These are phyloP conservation scores for Ailanthus altissimus DNA, from an alignment of 345 rosid genomes.

Conservation along the genomic window DNA sequence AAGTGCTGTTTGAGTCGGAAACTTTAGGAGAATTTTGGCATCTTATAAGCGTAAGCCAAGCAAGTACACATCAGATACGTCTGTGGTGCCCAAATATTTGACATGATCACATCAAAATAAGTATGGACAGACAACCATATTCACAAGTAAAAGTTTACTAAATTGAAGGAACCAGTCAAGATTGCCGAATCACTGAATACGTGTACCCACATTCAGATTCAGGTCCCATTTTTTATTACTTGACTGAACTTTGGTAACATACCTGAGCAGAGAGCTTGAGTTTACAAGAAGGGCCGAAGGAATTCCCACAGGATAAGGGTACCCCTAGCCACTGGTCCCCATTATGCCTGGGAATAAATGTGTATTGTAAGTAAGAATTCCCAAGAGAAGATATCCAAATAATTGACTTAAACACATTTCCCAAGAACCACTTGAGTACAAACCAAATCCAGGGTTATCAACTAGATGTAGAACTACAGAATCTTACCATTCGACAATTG, in stretches of 20 bases:
- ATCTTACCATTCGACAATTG: background rate
- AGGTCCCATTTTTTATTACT: background rate
- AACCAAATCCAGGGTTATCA: background rate
- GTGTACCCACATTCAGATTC: background rate
- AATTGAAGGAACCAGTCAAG: background rate
- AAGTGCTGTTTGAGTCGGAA: slow-evolving; percentile 13
- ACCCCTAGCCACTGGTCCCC: background rate
- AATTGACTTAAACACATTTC: background rate
- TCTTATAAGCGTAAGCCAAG: background rate
- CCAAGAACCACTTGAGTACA: background rate
- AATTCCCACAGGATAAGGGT: background rate
- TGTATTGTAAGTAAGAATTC: background rate
- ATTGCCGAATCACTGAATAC: background rate
- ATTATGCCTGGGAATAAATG: background rate
- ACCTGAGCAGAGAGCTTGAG: background rate
- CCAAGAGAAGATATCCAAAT: background rate
- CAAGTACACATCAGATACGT: background rate
- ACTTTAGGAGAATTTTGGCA: background rate
- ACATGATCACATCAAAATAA: background rate
- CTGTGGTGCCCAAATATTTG: background rate
- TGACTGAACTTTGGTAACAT: background rate
- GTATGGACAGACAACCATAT: background rate
- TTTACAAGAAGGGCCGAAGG: background rate
- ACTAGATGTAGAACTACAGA: background rate
- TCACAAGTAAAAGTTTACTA: background rate